These are phyloP conservation scores for Paecilomyces fulvus DNA, from an alignment of 2,329 filamentous ascomycete genomes.

Conservation along the genomic window DNA sequence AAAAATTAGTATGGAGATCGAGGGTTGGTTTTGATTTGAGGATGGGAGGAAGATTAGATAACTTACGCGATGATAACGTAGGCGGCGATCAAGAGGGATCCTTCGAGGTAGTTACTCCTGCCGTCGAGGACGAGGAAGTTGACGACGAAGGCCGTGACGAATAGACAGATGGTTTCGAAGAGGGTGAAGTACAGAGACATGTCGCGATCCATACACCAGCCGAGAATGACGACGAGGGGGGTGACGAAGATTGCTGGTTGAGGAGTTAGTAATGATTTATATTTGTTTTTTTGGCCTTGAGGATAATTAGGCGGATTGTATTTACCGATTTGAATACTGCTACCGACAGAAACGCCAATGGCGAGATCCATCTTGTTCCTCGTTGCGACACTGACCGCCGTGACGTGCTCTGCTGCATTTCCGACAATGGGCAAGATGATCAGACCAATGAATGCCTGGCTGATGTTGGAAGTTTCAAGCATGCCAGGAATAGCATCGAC, in stretches of 20 bases:
- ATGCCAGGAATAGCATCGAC: conserved; percentile 65
- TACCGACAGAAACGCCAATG: conserved; percentile 71
- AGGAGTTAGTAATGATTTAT: conserved; percentile 6
- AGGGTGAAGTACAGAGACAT: conserved; percentile 59
- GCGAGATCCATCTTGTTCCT: conserved; percentile 83
- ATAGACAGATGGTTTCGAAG: conserved; percentile 61
- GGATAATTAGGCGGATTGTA: neutral
- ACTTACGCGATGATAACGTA: conserved; percentile 67
- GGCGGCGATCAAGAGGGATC: conserved; percentile 64
- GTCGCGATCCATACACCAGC: conserved; percentile 65
- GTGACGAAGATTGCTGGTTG: conserved; percentile 60
- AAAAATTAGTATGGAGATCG: neutral
- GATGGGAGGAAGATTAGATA: neutral
- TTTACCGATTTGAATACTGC: conserved; percentile 63
- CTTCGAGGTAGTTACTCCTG: conserved; percentile 75
- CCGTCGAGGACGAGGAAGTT: conserved; percentile 82
- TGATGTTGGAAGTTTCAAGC: conserved; percentile 51
- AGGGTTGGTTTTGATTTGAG: neutral
- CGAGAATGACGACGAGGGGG: conserved; percentile 66
- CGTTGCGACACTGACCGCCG: conserved; percentile 67
- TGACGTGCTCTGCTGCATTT: conserved; percentile 74
- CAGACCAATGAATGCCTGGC: conserved; percentile 67
- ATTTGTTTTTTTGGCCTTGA: neutral
- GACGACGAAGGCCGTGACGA: conserved; percentile 73
- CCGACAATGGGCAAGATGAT: conserved; percentile 78